Conservation (phyloP, 1,284 basidiomycete species). For the Marasmius fiardii region DNA sequence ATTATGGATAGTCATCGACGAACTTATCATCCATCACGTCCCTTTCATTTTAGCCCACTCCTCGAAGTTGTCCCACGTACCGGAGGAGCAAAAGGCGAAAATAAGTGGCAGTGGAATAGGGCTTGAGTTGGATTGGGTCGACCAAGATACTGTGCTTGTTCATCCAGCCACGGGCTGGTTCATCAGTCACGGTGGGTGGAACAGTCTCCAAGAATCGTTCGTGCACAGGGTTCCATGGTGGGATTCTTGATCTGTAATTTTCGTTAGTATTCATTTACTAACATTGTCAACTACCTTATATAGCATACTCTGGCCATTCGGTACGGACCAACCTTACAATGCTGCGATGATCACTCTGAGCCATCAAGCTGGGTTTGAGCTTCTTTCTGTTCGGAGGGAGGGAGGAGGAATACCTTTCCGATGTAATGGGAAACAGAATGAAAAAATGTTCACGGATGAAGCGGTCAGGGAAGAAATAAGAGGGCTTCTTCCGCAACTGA, state of each 20-base stretch:
- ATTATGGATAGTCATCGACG: background rate
- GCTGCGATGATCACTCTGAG: background rate
- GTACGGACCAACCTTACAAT: background rate
- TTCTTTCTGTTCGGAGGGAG: background rate
- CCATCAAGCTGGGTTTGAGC: background rate
- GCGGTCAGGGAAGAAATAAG: slow-evolving; percentile 9
- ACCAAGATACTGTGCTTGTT: background rate
- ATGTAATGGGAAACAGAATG: slow-evolving; percentile 2
- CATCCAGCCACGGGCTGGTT: slow-evolving; percentile 1
- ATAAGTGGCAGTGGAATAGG: background rate
- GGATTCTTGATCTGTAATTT: background rate
- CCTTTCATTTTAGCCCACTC: background rate
- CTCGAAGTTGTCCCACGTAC: background rate
- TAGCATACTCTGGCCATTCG: background rate
- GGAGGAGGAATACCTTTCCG: background rate
- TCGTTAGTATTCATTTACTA: too few relatives aligned
- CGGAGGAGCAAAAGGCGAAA: background rate
- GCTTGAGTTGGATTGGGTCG: background rate
- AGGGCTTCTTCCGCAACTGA: slow-evolving; percentile 3
- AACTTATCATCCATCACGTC: background rate
- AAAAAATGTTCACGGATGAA: slow-evolving; percentile 7
- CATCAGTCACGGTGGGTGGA: background rate
- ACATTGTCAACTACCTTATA: background rate
- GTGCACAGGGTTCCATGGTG: background rate
- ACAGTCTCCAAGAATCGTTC: slow-evolving; percentile 1